phyloP scores from a whole-genome alignment of 2,329 filamentous ascomycete species.

The Hansfordia pulvinata region DNA sequence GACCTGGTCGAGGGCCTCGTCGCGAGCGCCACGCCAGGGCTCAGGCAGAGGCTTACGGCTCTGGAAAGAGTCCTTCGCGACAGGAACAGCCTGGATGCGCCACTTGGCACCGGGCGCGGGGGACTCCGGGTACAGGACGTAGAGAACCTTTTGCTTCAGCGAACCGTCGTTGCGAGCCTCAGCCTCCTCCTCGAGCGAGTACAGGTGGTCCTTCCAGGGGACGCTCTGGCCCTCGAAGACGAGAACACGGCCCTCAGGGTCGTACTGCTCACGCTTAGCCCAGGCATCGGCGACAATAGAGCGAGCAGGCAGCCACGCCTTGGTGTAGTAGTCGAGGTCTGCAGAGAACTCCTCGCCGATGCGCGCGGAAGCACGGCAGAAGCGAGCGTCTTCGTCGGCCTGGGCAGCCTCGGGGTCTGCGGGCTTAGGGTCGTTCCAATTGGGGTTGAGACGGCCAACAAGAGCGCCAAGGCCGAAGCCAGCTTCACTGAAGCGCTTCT shows the following conservation, averaged over 20 bases:
- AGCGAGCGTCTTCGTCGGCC: constrained; percentile 66
- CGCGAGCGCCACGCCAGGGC: constrained; percentile 81
- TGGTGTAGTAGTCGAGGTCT: constrained; percentile 62
- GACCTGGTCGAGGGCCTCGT: constrained; percentile 67
- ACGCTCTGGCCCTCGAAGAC: constrained; percentile 66
- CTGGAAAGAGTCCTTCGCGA: constrained; percentile 72
- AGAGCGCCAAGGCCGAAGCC: constrained; percentile 76
- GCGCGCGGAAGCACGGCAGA: constrained; percentile 61
- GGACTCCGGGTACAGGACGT: constrained; percentile 85
- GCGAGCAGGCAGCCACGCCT: constrained; percentile 79
- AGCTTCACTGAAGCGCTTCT: constrained; percentile 73
- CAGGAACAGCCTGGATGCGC: constrained; percentile 87
- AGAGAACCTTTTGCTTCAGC: constrained; percentile 58
- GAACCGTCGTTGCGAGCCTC: constrained; percentile 18
- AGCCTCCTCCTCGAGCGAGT: constrained; percentile 58
- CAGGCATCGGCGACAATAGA: constrained; percentile 68
- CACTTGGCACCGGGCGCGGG: constrained; percentile 66
- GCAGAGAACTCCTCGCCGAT: constrained; percentile 83
- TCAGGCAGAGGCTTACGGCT: constrained; percentile 87
- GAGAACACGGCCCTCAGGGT: constrained; percentile 65
- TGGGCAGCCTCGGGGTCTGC: constrained; percentile 46
- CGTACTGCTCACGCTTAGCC: constrained; percentile 49
- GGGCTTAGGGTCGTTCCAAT: constrained; percentile 56
- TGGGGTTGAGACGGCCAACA: constrained; percentile 66
- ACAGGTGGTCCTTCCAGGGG: constrained; percentile 95